A percentile compares a stretch with the other conserved stretches of the same genome.
These are phyloP conservation scores for Wickerhamomyces sp. DNA, from an alignment of 1,139 yeast genomes.

Conservation along the genomic window DNA sequence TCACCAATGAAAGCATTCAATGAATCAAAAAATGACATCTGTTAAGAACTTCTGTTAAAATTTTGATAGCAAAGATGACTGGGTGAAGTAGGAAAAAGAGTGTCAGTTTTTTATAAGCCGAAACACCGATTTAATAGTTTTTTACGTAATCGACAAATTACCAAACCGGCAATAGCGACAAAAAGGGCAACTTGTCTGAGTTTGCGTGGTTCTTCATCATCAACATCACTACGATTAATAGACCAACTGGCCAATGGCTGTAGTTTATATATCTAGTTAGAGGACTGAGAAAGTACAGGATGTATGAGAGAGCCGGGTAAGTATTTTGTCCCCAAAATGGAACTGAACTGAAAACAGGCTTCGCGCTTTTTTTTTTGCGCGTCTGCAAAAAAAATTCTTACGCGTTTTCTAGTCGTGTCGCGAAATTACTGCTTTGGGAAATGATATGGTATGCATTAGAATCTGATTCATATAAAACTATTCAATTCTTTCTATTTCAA, in stretches of 20 bases:
- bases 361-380: background rate
- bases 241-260: too few species aligned
- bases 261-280: too few species aligned
- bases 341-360: constrained; percentile 2
- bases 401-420: background rate
- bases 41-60: background rate
- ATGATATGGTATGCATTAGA: constrained; percentile 11
- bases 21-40: constrained; percentile 25
- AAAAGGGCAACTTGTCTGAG: too few species aligned
- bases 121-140: too few species aligned
- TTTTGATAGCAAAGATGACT: background rate
- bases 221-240: too few species aligned
- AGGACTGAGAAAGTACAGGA: too few species aligned
- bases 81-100: background rate
- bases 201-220: too few species aligned
- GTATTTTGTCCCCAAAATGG: background rate
- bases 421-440: constrained; percentile 14
- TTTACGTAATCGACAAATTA: too few species aligned
- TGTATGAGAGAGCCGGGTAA: too few species aligned
- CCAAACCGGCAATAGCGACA: too few species aligned
- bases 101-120: background rate
- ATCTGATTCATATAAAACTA: too few species aligned
- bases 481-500: background rate
- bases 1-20: constrained; percentile 20
- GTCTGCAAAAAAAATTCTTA: background rate